phyloP scores from a whole-genome alignment of 257 asterid species.

The Solanum pinnatisectum region DNA sequence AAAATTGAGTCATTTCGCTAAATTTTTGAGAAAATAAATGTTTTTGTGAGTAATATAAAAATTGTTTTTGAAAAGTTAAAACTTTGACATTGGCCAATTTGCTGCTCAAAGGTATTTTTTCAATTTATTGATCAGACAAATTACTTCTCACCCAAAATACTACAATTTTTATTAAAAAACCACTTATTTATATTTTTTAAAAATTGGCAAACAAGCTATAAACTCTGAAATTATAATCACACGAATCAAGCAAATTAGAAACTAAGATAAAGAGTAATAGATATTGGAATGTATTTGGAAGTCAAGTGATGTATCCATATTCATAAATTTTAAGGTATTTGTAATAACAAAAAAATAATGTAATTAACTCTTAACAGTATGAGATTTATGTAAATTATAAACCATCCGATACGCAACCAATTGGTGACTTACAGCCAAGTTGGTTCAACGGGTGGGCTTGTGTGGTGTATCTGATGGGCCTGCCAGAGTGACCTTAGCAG shows the following conservation, averaged over 20 bases:
- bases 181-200: no score
- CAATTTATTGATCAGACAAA: not conserved
- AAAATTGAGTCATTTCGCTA: no score
- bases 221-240: not conserved
- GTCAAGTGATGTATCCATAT: no score
- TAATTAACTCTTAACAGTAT: no score
- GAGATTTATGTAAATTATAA: not conserved
- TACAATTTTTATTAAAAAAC: no score
- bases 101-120: not conserved
- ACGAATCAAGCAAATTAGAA: not conserved
- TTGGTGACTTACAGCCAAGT: not conserved
- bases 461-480: not conserved
- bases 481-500: not conserved
- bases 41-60: not conserved
- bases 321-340: no score
- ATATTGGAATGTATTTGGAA: no score
- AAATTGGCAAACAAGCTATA: accelerated
- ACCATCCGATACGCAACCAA: not conserved
- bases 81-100: not conserved
- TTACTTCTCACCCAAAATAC: not conserved
- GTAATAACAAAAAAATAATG: no score
- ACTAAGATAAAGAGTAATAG: no score
- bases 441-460: not conserved
- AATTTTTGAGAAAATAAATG: no score
- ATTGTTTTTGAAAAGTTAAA: no score